These are phyloP conservation scores for Olyra latifolia DNA, from an alignment of 176 grass and related monocot genomes.

Conservation along the genomic window DNA sequence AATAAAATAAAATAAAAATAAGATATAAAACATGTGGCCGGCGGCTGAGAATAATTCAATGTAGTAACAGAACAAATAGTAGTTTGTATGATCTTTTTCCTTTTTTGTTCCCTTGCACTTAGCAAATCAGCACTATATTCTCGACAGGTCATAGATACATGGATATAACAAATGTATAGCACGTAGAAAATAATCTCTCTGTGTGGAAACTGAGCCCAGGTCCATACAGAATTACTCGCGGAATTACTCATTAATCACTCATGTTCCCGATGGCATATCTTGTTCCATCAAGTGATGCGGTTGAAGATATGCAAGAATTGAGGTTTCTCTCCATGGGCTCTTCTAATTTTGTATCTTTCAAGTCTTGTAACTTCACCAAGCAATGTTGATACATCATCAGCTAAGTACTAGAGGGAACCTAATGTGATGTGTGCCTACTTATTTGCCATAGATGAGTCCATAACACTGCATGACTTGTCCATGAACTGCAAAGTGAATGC, in stretches of 20 bases:
- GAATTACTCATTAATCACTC: conserved; percentile 35
- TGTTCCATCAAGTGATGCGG: conserved; percentile 13
- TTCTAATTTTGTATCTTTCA: not conserved
- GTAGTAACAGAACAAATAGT: not conserved
- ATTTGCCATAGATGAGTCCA: conserved; percentile 55
- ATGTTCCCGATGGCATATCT: conserved; percentile 24
- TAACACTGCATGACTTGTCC: conserved; percentile 63
- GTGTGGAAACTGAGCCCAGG: not conserved
- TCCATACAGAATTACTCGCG: conserved; percentile 25
- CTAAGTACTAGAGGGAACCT: conserved; percentile 29
- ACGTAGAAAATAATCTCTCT: conserved; percentile 18
- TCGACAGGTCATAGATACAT: conserved; percentile 20
- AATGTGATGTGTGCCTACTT: conserved; percentile 47
- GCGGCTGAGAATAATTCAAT: not conserved
- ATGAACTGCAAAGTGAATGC: conserved; percentile 45
- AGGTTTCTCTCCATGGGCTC: conserved; percentile 9
- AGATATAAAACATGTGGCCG: too few species aligned
- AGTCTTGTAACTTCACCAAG: conserved; percentile 30
- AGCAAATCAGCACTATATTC: conserved; percentile 18
- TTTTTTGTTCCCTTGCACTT: not conserved
- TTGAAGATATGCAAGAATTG: conserved; percentile 40
- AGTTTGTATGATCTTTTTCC: not conserved
- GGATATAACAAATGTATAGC: conserved; percentile 36
- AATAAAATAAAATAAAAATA: too few species aligned
- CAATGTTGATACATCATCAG: conserved; percentile 36